A percentile compares a stretch with the other conserved stretches of the same genome.
phyloP scores from a whole-genome alignment of 352 stramenopile species.

The Salisapilia sapeloensis region DNA sequence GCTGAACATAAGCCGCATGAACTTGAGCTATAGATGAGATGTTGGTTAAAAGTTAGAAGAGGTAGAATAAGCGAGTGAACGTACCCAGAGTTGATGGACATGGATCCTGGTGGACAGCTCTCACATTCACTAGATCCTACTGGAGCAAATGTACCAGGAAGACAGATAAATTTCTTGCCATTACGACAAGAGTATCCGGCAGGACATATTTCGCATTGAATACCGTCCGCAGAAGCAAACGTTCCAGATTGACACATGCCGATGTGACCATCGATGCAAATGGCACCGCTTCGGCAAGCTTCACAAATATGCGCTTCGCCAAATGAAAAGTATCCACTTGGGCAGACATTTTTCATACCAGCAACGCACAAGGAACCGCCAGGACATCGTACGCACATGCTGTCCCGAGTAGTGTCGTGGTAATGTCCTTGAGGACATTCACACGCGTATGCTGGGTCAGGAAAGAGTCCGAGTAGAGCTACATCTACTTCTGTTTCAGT shows the following conservation, averaged over 20 bases:
- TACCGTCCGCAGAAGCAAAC: slow-evolving; percentile 15
- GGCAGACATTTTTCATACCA: slow-evolving; percentile 29
- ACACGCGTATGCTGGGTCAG: slow-evolving; percentile 29
- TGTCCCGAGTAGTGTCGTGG: slow-evolving; percentile 9
- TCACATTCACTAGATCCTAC: slow-evolving; percentile 22
- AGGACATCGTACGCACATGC: slow-evolving; percentile 25
- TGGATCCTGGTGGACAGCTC: slow-evolving; percentile 36
- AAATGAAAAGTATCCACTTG: slow-evolving; percentile 33
- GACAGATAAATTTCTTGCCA: slow-evolving; percentile 22
- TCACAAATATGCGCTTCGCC: slow-evolving; percentile 31
- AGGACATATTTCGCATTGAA: slow-evolving; percentile 21
- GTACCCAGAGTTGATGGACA: slow-evolving; percentile 20
- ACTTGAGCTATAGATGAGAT: slow-evolving; percentile 8
- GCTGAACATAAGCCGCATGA: slow-evolving; percentile 22
- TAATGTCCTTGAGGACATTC: slow-evolving; percentile 41
- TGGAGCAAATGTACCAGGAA: slow-evolving; percentile 21
- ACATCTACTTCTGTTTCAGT: slow-evolving; percentile 16
- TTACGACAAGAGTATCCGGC: slow-evolving; percentile 39
- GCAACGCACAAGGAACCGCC: slow-evolving; percentile 36
- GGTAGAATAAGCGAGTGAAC: not conserved
- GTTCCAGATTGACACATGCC: slow-evolving; percentile 34
- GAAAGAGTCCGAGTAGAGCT: slow-evolving; percentile 30
- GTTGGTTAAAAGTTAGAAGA: not conserved
- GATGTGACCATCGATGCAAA: slow-evolving; percentile 33
- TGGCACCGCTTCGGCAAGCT: slow-evolving; percentile 34